phyloP scores from a whole-genome alignment of 2,329 filamentous ascomycete species.

The Drechslera avenae region DNA sequence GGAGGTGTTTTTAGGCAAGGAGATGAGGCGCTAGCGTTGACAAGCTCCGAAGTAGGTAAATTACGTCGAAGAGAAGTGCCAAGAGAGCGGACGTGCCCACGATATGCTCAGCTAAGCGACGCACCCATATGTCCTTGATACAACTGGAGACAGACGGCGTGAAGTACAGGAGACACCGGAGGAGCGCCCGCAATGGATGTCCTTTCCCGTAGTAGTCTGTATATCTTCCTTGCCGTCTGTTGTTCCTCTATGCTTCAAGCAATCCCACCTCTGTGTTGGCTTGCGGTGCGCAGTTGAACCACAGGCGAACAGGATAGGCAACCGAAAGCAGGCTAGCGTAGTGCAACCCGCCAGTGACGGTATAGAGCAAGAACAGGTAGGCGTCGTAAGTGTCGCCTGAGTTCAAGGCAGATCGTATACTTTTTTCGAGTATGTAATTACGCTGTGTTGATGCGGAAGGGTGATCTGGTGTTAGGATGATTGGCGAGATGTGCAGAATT shows the following conservation, averaged over 20 bases:
- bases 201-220: conserved; percentile 1
- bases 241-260: not conserved
- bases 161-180: conserved; percentile 3
- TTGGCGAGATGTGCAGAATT: not conserved
- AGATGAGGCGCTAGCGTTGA: conserved; percentile 8
- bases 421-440: too few relatives aligned
- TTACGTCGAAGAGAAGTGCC: conserved; percentile 1
- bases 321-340: not conserved
- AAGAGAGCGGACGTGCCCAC: conserved; percentile 3
- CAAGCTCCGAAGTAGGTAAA: not conserved
- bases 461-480: too few relatives aligned
- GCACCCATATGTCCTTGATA: not conserved
- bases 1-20: conserved; percentile 1
- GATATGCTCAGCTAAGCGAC: conserved; percentile 7
- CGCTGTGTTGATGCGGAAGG: too few relatives aligned
- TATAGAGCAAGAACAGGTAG: not conserved
- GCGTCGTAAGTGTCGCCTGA: not conserved
- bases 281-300: not conserved
- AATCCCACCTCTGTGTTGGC: not conserved
- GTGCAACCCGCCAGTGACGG: not conserved
- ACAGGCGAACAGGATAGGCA: not conserved
- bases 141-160: conserved; percentile 1
- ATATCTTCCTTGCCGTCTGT: not conserved
- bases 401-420: too few relatives aligned
- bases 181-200: not conserved